Evolutionary conservation across 2,329 filamentous ascomycete species (phyloP).

Genomic region (Alternaria triticina): DNA sequence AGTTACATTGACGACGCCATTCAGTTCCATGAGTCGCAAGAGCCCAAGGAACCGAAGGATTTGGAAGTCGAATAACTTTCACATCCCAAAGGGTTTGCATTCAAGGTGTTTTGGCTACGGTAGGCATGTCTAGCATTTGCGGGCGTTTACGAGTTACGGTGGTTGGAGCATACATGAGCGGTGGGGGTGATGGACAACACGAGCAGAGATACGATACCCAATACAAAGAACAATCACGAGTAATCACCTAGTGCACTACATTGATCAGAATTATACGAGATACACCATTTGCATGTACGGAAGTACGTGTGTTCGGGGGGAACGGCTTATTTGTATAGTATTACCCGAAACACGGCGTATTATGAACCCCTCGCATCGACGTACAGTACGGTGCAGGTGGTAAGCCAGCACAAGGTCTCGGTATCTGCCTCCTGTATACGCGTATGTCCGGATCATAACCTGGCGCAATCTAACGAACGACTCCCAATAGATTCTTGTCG

Average conservation of each 20-base stretch:
- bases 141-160: not conserved
- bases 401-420: not conserved
- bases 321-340: not conserved
- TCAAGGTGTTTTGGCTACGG: conserved; percentile 6
- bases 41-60: conserved; percentile 78
- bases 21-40: conserved; percentile 91
- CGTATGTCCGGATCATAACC: not conserved
- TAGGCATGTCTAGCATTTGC: not conserved
- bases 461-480: not conserved
- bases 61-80: conserved; percentile 1
- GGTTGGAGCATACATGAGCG: not conserved
- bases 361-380: not conserved
- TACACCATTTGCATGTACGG: not conserved
- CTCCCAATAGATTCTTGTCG: not conserved
- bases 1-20: conserved; percentile 96
- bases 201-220: conserved; percentile 11
- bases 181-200: not conserved
- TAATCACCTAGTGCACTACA: not conserved
- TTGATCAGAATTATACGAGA: not conserved
- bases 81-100: conserved; percentile 5
- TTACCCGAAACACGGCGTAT: not conserved
- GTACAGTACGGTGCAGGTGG: not conserved
- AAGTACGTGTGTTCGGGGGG: not conserved
- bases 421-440: not conserved
- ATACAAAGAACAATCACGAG: not conserved